Evolutionary conservation across 2,329 filamentous ascomycete species (phyloP).

Genomic region (Fusarium cyanostomum): DNA sequence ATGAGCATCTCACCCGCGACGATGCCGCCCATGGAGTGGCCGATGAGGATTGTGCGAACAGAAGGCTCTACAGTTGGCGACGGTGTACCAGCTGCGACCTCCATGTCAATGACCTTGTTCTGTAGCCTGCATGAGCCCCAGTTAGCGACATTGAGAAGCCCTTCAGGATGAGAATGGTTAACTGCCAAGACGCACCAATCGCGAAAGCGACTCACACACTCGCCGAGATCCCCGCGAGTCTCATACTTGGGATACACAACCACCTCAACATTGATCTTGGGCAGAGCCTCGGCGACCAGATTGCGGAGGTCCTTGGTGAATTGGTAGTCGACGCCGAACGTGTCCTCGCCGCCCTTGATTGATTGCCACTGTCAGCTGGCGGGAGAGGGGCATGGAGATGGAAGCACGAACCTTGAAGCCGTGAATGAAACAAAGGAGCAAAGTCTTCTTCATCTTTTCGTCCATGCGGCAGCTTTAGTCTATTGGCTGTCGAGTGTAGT

Average conservation of each 20-base stretch:
- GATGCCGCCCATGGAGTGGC: slow-evolving; percentile 93
- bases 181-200: slow-evolving; percentile 69
- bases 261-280: slow-evolving; percentile 72
- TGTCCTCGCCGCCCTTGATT: slow-evolving; percentile 75
- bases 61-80: slow-evolving; percentile 88
- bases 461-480: slow-evolving; percentile 13
- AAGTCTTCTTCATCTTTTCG: slow-evolving; percentile 70
- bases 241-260: slow-evolving; percentile 84
- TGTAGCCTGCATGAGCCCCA: slow-evolving; percentile 69
- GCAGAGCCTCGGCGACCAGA: slow-evolving; percentile 71
- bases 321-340: slow-evolving; percentile 71
- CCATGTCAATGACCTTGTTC: slow-evolving; percentile 92
- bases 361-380: slow-evolving; percentile 12
- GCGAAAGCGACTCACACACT: slow-evolving; percentile 77
- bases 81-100: slow-evolving; percentile 81
- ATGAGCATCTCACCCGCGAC: slow-evolving; percentile 90
- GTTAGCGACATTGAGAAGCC: neutral
- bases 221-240: slow-evolving; percentile 78
- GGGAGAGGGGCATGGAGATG: slow-evolving; percentile 10
- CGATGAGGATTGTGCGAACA: slow-evolving; percentile 82
- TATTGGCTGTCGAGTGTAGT: neutral
- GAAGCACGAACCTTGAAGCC: slow-evolving; percentile 75
- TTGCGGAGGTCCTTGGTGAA: slow-evolving; percentile 78
- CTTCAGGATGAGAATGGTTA: neutral
- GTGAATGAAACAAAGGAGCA: slow-evolving; percentile 85